Evolutionary conservation across 441 rosid species (phyloP).

Genomic region (Erodium moschatum): DNA sequence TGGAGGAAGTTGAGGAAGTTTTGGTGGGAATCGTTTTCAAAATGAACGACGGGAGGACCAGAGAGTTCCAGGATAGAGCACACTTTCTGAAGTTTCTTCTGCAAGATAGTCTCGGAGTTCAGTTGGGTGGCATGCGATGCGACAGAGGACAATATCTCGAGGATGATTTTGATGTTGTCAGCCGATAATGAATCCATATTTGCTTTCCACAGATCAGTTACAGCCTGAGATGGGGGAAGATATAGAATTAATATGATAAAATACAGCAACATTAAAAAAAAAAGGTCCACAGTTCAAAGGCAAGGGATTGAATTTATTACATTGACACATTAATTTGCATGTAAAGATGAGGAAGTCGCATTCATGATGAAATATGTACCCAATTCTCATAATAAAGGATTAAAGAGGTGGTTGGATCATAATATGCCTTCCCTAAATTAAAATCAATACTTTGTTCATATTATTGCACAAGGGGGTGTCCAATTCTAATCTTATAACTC

Average conservation of each 20-base stretch:
- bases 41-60: conserved; percentile 75
- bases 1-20: conserved; percentile 58
- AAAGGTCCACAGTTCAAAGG: not conserved
- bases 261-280: not conserved
- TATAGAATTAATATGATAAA: conserved; percentile 5
- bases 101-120: conserved; percentile 42
- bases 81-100: conserved; percentile 61
- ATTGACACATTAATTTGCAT: not conserved
- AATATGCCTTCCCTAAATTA: too few species aligned
- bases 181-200: conserved; percentile 44
- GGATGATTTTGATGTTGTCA: conserved; percentile 35
- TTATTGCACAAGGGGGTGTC: too few species aligned
- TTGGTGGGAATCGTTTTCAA: conserved; percentile 81
- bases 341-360: not conserved
- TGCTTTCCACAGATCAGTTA: conserved; percentile 46
- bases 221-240: conserved; percentile 42
- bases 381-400: too few species aligned
- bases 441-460: too few species aligned
- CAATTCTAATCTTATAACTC: too few species aligned
- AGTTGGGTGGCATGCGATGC: conserved; percentile 64
- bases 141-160: conserved; percentile 50
- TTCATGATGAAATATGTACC: not conserved
- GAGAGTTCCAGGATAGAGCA: conserved; percentile 66
- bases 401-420: too few species aligned
- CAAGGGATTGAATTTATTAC: not conserved